These are phyloP conservation scores for Apiospora koreana DNA, from an alignment of 2,329 filamentous ascomycete species.

Conservation along the genomic window DNA sequence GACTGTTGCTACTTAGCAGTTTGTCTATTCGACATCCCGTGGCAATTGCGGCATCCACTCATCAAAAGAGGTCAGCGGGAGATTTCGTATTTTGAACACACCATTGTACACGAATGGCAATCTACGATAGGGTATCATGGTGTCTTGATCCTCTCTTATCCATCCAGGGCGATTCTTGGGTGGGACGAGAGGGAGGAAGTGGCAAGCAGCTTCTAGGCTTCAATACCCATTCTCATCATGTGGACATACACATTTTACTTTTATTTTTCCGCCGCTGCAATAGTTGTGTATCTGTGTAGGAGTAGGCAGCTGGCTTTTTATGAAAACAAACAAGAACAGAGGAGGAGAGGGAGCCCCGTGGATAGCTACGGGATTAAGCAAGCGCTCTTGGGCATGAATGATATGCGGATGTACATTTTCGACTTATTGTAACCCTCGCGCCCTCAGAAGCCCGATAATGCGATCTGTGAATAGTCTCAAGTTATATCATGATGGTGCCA, in stretches of 20 bases:
- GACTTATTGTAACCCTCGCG: not conserved
- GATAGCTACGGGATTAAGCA: not conserved
- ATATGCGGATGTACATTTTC: not conserved
- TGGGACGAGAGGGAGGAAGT: not conserved
- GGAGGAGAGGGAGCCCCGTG: not conserved
- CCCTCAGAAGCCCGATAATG: not conserved
- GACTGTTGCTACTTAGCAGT: not conserved
- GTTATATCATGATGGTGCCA: not conserved
- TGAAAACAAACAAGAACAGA: not conserved
- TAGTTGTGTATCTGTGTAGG: slow-evolving; percentile 1
- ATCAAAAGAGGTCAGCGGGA: not conserved
- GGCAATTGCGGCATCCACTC: not conserved
- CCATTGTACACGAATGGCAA: not conserved
- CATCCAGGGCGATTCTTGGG: not conserved
- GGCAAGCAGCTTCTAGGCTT: not conserved
- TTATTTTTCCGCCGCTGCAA: not conserved
- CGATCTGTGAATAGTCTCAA: not conserved
- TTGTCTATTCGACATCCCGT: not conserved
- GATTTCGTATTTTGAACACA: not conserved
- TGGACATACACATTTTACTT: not conserved
- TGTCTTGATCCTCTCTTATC: not conserved
- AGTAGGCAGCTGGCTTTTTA: slow-evolving; percentile 1
- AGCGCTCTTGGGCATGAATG: not conserved
- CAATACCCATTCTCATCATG: not conserved
- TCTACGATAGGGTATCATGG: not conserved